phyloP scores from a whole-genome alignment of 495 filamentous ascomycete species.

The Terfezia boudieri region DNA sequence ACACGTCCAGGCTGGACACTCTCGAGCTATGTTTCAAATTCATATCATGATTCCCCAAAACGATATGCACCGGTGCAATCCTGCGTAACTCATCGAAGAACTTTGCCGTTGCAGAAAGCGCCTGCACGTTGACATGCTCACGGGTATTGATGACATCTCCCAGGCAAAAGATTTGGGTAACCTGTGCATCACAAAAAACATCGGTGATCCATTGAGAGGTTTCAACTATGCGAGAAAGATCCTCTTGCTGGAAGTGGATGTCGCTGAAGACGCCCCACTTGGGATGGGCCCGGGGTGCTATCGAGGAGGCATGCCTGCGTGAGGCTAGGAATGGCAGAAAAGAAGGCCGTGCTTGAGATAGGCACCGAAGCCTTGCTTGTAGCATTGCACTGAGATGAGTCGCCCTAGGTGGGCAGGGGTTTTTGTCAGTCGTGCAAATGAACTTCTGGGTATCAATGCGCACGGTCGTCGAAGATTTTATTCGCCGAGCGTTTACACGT shows the following conservation, averaged over 20 bases:
- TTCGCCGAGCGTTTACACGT: no score
- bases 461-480: no score
- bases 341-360: no score
- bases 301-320: background rate
- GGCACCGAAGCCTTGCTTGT: no score
- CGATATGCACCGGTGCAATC: constrained; percentile 18
- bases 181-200: constrained; percentile 5
- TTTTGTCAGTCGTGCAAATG: no score
- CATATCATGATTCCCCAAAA: constrained; percentile 21
- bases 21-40: constrained; percentile 18
- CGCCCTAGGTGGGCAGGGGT: no score
- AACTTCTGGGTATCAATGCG: no score
- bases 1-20: constrained; percentile 18
- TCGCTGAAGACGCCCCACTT: constrained; percentile 20
- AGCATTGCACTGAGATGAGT: no score
- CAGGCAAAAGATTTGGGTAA: constrained; percentile 18
- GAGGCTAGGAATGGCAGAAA: background rate
- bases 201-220: constrained; percentile 20
- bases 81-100: constrained; percentile 16
- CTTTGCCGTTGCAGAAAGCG: constrained; percentile 17
- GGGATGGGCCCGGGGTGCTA: background rate
- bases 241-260: constrained; percentile 19
- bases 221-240: constrained; percentile 13
- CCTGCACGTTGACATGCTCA: constrained; percentile 18
- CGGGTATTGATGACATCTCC: constrained; percentile 20